Conservation (phyloP, 2,329 filamentous ascomycete genomes). For the Claviceps sp. region DNA sequence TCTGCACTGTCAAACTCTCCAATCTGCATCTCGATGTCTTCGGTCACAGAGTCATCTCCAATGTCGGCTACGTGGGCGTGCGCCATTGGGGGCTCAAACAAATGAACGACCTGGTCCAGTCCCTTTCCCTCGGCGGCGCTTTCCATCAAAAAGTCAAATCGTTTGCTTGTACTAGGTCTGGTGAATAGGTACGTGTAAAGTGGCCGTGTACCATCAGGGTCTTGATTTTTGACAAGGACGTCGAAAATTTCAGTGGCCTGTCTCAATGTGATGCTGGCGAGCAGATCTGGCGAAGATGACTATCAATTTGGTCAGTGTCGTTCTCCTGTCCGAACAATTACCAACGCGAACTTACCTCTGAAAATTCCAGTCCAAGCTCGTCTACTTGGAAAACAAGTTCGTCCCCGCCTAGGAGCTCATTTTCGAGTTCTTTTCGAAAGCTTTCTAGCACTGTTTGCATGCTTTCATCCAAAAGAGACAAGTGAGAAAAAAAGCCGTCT, state of each 20-base stretch:
- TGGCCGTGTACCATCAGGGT: constrained; percentile 23
- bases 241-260: constrained; percentile 31
- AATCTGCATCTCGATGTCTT: constrained; percentile 3
- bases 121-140: constrained; percentile 28
- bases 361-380: constrained; percentile 38
- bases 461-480: constrained; percentile 27
- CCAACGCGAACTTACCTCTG: constrained; percentile 28
- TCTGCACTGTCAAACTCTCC: constrained; percentile 13
- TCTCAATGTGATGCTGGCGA: constrained; percentile 24
- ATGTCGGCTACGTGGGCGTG: not conserved
- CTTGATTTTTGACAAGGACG: constrained; percentile 29
- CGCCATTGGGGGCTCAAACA: constrained; percentile 19
- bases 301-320: constrained; percentile 16
- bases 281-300: constrained; percentile 21
- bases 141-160: constrained; percentile 26
- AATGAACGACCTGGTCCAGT: constrained; percentile 26
- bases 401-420: constrained; percentile 31
- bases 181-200: constrained; percentile 31
- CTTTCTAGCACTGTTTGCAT: constrained; percentile 31
- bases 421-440: constrained; percentile 31
- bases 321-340: not conserved
- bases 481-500: constrained; percentile 32
- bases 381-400: constrained; percentile 39
- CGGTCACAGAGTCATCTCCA: not conserved
- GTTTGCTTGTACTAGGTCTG: constrained; percentile 24